Evolutionary conservation across 2,329 filamentous ascomycete genomes (phyloP), one percentile per base, ranked within the genome.

Genomic region (Paramyrothecium sp.): DNA sequence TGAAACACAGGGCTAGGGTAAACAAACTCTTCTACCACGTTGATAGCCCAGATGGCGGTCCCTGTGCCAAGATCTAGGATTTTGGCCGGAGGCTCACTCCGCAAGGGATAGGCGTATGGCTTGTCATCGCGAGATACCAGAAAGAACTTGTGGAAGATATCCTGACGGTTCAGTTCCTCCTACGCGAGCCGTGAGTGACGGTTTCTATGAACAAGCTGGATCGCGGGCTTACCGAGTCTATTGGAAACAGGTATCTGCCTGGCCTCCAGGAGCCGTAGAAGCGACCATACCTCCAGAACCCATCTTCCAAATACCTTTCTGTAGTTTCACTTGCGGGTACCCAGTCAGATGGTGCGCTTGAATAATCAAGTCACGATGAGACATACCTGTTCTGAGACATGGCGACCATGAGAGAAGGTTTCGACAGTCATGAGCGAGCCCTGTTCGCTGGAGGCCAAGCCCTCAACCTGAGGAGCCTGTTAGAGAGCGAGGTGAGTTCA

Each of bases 1-100:
- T 33, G 8, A 13, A 30, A 3, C 12, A 20, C 4, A 7, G 20
- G 47, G 22, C 3, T 41, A 49, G 23, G 7, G 19, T 8, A 23
- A 19, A 71, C 85, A 76, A 78, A 91, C 83, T 90, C 61, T 61
- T 74, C 87, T 61, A 90, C 89, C 75, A 97, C 89, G 63, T 94
- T 89, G 65, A 96, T 90, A 46, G 89, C 86, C 94, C 94, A 98
- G 60, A 96, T 94, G 44, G 92, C 92, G 1, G 92, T 96, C 20
- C 93, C 94, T 61, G 89, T 93, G 47, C 92, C 94, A 55, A 97
- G 69, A 66, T 89, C 87, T 47, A 89, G 69, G 51, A 89, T 79
- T 53, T 76, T 73, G 30, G 67, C 69, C 3, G 49, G 55, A 51
- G 55, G 59, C 20, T 59, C 58, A 47, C 23, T 59, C 54, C 51